Percentiles rank a stretch among this genome's conserved stretches.
phyloP scores from a whole-genome alignment of 306 rosid species.

The Corylus heterophylla region DNA sequence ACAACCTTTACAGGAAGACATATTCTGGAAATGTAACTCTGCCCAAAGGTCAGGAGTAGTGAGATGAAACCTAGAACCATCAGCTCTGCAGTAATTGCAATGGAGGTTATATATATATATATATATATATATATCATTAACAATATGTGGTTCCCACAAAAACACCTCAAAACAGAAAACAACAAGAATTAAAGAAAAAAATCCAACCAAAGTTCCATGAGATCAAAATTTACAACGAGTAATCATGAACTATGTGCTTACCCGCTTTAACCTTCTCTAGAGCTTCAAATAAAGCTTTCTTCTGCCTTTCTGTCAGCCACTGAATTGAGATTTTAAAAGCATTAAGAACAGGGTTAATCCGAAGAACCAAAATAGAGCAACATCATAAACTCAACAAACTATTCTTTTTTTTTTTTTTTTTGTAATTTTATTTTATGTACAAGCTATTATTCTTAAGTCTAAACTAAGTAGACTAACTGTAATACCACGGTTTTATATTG shows the following conservation, averaged over 20 bases:
- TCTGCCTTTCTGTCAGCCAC: slow-evolving; percentile 57
- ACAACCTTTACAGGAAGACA: slow-evolving; percentile 61
- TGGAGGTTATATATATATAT: slow-evolving; percentile 5
- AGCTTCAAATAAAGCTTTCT: slow-evolving; percentile 81
- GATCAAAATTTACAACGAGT: slow-evolving; percentile 2
- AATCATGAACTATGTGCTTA: slow-evolving; percentile 29
- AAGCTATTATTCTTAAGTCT: not conserved
- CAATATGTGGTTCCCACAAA: not conserved
- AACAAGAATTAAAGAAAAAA: not conserved
- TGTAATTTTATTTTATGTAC: no score
- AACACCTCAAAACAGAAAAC: not conserved
- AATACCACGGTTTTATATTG: no score
- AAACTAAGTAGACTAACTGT: not conserved
- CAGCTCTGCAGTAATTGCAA: slow-evolving; percentile 66
- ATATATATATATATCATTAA: not conserved
- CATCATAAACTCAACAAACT: not conserved
- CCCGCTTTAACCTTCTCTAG: slow-evolving; percentile 91
- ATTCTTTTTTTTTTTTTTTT: no score
- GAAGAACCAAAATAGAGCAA: not conserved
- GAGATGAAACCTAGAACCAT: slow-evolving; percentile 97
- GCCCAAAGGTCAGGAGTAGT: slow-evolving; percentile 80
- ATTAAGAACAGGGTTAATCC: slow-evolving; percentile 11
- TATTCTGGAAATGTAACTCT: slow-evolving; percentile 66
- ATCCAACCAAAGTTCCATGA: slow-evolving; percentile 7
- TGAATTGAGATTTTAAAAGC: slow-evolving; percentile 16